These are phyloP conservation scores for Boletus pseudo-olivaceus DNA, from an alignment of 768 basidiomycete species.

Conservation along the genomic window DNA sequence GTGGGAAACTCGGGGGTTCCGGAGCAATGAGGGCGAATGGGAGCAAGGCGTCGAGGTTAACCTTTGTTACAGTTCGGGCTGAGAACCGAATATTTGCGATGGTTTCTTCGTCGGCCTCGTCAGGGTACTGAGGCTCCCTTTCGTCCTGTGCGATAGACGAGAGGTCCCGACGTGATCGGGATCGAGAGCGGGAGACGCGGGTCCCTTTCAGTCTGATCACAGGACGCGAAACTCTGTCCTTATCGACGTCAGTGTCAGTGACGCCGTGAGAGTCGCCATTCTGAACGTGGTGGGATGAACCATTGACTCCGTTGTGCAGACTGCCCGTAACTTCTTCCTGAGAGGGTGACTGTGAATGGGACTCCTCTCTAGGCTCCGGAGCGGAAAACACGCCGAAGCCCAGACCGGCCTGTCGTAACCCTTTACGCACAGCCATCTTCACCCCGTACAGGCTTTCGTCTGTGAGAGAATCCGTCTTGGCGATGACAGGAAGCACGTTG, in stretches of 20 bases:
- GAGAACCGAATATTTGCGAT: conserved; percentile 77
- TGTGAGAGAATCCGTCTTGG: conserved; percentile 78
- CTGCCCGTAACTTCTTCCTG: conserved; percentile 15
- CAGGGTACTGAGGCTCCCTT: conserved; percentile 53
- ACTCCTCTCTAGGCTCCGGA: conserved; percentile 25
- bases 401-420: conserved; percentile 61
- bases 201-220: conserved; percentile 61
- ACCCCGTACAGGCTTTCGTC: conserved; percentile 68
- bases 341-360: conserved; percentile 9
- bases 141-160: conserved; percentile 56
- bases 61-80: conserved; percentile 60
- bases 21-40: conserved; percentile 83
- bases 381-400: conserved; percentile 76
- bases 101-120: conserved; percentile 61
- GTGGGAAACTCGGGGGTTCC: conserved; percentile 47
- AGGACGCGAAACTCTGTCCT: conserved; percentile 60
- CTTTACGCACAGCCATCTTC: conserved; percentile 69
- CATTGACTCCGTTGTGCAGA: conserved; percentile 28
- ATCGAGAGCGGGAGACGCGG: conserved; percentile 60
- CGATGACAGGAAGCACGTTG: conserved; percentile 81
- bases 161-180: conserved; percentile 70
- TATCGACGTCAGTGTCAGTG: conserved; percentile 43
- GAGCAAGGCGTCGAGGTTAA: conserved; percentile 53
- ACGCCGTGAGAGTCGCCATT: conserved; percentile 20
- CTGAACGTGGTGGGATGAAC: conserved; percentile 28